Evolutionary conservation across 305 asterid species (phyloP).

Genomic region (Vinca major): DNA sequence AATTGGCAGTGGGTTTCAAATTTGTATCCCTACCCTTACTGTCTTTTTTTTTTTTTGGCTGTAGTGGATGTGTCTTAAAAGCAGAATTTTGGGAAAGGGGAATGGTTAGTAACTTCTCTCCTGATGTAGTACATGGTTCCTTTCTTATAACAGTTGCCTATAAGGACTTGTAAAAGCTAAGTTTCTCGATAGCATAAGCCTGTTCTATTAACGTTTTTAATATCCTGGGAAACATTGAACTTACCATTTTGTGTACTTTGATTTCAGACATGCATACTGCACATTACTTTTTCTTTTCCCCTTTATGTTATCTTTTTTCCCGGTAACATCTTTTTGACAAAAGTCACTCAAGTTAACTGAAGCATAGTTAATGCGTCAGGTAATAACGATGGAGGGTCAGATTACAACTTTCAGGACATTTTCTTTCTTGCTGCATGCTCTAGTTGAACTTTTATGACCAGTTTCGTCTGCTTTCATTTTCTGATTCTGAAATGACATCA

Average conservation of each 20-base stretch:
- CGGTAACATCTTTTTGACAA: background rate
- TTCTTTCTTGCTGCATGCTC: background rate
- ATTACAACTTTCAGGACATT: too few relatives aligned
- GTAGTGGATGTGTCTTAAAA: background rate
- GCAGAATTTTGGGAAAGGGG: background rate
- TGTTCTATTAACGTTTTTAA: background rate
- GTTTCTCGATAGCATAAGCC: background rate
- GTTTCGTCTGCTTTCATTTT: background rate
- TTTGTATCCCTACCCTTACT: background rate
- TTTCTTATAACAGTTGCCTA: background rate
- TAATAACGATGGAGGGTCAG: background rate
- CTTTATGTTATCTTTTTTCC: background rate
- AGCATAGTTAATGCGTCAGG: background rate
- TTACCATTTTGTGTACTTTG: background rate
- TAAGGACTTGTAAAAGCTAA: background rate
- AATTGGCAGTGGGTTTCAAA: background rate
- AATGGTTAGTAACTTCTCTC: background rate
- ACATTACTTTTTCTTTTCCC: background rate
- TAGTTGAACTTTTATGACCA: background rate
- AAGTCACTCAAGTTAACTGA: background rate
- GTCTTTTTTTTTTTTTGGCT: background rate
- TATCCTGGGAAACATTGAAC: background rate
- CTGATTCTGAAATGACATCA: conserved; percentile 13
- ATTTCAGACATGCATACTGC: background rate
- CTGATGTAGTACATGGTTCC: background rate